These are phyloP conservation scores for Abrus precatorius DNA, from an alignment of 306 rosid species.

Conservation along the genomic window DNA sequence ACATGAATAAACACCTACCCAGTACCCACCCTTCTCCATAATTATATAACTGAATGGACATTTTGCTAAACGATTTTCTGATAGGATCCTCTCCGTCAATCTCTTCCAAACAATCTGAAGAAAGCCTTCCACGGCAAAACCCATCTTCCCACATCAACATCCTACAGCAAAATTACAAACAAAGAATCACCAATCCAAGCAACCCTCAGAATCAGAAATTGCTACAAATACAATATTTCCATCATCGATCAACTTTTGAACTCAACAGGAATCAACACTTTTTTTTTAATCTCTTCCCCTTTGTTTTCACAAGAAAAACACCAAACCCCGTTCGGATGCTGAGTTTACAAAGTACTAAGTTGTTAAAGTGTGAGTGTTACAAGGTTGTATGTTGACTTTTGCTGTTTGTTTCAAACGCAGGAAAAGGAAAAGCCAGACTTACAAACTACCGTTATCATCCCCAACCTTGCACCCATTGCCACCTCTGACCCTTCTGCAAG, in stretches of 20 bases:
- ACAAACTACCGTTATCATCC: constrained; percentile 94
- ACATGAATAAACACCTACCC: constrained; percentile 76
- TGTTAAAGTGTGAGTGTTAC: constrained; percentile 3
- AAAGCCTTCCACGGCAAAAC: constrained; percentile 81
- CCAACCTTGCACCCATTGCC: constrained; percentile 98
- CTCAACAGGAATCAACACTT: background rate
- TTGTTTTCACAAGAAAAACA: constrained; percentile 10
- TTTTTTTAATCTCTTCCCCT: background rate
- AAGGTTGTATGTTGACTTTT: background rate
- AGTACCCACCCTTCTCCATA: constrained; percentile 99
- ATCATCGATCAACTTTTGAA: background rate
- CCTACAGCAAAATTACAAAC: constrained; percentile 55
- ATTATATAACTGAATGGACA: constrained; percentile 96
- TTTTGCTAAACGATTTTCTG: constrained; percentile 91
- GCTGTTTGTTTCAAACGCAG: background rate
- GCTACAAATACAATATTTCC: background rate
- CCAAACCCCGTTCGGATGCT: constrained; percentile 6
- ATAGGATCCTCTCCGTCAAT: constrained; percentile 90
- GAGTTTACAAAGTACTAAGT: background rate
- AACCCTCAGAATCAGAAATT: constrained; percentile 29
- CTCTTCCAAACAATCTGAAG: constrained; percentile 78
- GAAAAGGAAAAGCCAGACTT: constrained; percentile 44
- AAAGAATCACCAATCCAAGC: constrained; percentile 1
- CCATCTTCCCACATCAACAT: constrained; percentile 99
- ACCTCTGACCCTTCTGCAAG: constrained; percentile 89